Conservation (phyloP, 2,329 filamentous ascomycete species). For the Aureobasidium sp. region DNA sequence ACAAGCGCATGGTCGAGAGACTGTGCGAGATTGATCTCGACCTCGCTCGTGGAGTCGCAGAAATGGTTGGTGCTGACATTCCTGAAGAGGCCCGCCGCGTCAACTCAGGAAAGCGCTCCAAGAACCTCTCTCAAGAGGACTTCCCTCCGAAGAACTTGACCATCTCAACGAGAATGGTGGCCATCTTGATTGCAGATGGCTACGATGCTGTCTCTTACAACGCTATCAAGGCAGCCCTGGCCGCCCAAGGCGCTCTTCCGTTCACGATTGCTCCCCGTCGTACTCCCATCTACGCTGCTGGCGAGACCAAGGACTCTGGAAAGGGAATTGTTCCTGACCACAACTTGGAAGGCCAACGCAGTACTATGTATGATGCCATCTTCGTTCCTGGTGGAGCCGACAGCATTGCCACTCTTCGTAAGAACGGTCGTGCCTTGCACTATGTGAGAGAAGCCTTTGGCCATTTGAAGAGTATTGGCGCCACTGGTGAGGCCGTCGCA, state of each 20-base stretch:
- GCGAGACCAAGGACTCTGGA: constrained; percentile 46
- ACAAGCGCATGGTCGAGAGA: constrained; percentile 60
- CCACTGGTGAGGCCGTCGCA: constrained; percentile 63
- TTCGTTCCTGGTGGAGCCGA: constrained; percentile 68
- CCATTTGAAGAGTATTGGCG: constrained; percentile 72
- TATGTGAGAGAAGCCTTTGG: constrained; percentile 77
- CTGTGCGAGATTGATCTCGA: constrained; percentile 65
- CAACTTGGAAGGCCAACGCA: constrained; percentile 72
- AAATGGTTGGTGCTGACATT: constrained; percentile 59
- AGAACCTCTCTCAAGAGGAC: constrained; percentile 62
- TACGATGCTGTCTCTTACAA: constrained; percentile 62
- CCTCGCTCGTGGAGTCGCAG: constrained; percentile 62
- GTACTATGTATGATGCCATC: constrained; percentile 72
- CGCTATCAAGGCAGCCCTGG: constrained; percentile 57
- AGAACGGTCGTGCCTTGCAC: constrained; percentile 66
- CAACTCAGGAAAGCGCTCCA: constrained; percentile 64
- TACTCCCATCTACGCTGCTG: constrained; percentile 56
- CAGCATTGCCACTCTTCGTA: constrained; percentile 55
- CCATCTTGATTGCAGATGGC: constrained; percentile 70
- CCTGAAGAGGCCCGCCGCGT: constrained; percentile 46
- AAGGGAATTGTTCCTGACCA: constrained; percentile 63
- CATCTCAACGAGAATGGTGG: constrained; percentile 64
- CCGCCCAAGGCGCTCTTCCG: constrained; percentile 57
- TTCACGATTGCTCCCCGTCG: constrained; percentile 67
- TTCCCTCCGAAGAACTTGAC: constrained; percentile 57